Percentiles rank a stretch among this genome's conserved stretches.
Evolutionary conservation across 2,329 filamentous ascomycete genomes (phyloP).

Genomic region (Colletotrichum lindemuthianum): DNA sequence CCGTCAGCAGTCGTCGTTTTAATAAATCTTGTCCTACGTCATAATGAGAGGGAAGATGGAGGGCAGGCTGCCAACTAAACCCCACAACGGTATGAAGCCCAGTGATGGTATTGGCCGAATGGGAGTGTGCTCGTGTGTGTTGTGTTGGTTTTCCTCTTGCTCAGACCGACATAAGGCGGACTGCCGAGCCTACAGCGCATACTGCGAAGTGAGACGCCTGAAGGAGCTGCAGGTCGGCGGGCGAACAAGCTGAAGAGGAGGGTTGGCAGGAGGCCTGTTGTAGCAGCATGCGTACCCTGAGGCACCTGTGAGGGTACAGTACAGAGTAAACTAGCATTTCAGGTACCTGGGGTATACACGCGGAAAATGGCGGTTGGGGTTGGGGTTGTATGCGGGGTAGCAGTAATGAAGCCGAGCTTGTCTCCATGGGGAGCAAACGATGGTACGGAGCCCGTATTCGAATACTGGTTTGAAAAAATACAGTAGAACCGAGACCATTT

Average conservation of each 20-base stretch:
- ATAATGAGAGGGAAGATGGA: conserved; percentile 28
- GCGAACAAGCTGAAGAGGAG: conserved; percentile 24
- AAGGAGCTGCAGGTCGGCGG: conserved; percentile 31
- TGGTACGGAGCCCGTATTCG: no score
- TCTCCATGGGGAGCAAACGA: background rate
- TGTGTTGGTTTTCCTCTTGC: background rate
- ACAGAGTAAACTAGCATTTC: no score
- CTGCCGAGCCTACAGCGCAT: conserved; percentile 23
- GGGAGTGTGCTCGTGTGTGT: conserved; percentile 2
- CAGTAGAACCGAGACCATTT: conserved; percentile 1
- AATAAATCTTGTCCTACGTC: conserved; percentile 30
- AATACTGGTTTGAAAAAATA: background rate
- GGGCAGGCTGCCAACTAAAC: conserved; percentile 25
- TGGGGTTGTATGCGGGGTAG: conserved; percentile 31
- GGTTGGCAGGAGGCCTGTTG: conserved; percentile 1
- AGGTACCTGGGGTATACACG: no score
- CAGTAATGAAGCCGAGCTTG: background rate
- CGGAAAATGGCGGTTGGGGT: conserved; percentile 13
- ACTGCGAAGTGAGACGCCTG: conserved; percentile 14
- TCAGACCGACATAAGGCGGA: conserved; percentile 33
- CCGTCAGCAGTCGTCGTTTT: conserved; percentile 13
- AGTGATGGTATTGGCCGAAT: conserved; percentile 6
- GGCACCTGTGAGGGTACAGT: no score
- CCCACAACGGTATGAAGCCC: conserved; percentile 5
- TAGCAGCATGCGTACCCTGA: no score